phyloP scores from a whole-genome alignment of 148 eudicot genomes.

The Beta vulgaris region DNA sequence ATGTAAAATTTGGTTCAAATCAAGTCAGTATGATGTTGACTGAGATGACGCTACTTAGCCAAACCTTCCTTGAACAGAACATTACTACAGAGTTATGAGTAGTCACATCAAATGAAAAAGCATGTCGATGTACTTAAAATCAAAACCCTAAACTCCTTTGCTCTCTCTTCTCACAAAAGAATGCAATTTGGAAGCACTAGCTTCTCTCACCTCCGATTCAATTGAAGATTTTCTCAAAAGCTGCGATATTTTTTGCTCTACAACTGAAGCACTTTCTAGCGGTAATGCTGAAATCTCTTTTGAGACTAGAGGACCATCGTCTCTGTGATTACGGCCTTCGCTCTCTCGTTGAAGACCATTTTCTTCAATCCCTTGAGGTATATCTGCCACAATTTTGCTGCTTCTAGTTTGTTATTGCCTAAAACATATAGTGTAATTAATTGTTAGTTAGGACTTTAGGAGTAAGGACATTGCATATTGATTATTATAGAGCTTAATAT shows the following conservation, averaged over 20 bases:
- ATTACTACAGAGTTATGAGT: too few relatives aligned
- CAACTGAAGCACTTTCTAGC: constrained; percentile 46
- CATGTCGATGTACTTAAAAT: too few relatives aligned
- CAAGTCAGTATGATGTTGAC: too few relatives aligned
- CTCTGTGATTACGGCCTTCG: constrained; percentile 57
- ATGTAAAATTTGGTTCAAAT: too few relatives aligned
- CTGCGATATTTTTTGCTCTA: constrained; percentile 64
- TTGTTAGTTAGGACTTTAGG: too few relatives aligned
- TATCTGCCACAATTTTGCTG: background rate
- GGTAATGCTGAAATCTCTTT: constrained; percentile 39
- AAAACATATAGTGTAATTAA: too few relatives aligned
- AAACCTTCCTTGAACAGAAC: too few relatives aligned
- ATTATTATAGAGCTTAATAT: too few relatives aligned
- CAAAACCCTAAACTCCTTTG: too few relatives aligned
- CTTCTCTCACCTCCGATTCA: constrained; percentile 39
- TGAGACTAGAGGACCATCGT: constrained; percentile 37
- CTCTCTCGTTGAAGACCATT: constrained; percentile 58
- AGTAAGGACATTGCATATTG: too few relatives aligned
- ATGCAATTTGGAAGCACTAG: constrained; percentile 49
- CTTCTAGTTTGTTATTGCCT: background rate
- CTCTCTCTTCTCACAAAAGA: constrained; percentile 15
- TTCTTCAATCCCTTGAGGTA: constrained; percentile 67
- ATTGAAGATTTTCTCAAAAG: constrained; percentile 47
- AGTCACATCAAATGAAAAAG: too few relatives aligned
- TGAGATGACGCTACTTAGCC: too few relatives aligned